Base-by-base conservation (phyloP, 1,284 basidiomycete genomes). In the Puccinia coronata region DNA sequence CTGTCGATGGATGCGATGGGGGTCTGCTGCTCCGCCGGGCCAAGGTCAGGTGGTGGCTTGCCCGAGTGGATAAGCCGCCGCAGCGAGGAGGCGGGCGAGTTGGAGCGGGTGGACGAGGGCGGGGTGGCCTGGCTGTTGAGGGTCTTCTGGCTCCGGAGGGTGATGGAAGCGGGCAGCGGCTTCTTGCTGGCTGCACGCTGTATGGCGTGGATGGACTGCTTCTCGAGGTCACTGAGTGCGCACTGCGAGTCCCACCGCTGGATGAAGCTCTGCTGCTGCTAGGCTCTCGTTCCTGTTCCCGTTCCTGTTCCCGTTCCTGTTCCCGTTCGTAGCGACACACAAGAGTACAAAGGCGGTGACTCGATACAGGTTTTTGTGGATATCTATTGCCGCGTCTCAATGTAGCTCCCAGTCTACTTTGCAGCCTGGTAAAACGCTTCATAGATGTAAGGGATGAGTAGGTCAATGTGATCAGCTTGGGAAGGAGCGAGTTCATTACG, bases 1-100 rank as follows among this genome's bases (percentile, higher is more conserved):
- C 96, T 93, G 84, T 97, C 93, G 0, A 94, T 91, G 0, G 93
- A 95, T 82, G 91, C 90, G 63, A 98, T 91, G 5, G 93, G 91
- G 36, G 90, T 89, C 80, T 89, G 89, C 8, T 92, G 91, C 83
- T 91, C 90, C 25, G 93, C 39, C 9, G 61, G 25, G 39, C 6
- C n/a, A 16, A 25, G n/a, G 36, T 41, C 87, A 0, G 89, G 87
- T 85, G 91, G 89, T 84, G n/a, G 4, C 31, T 55, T 51, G 8
- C 14, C n/a, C 23, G 53, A 53, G 36, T 43, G 51, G 59, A 43
- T 34, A n/a, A 49, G 5, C 18, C 47, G n/a, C 18, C 39, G 59
- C 6, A 65, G 36, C 18, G 39, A 75, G 36, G 28, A 34, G 31
- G 72, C 6, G 31, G 43, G 41, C 28, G 55, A 77, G 55, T 25